A percentile compares a stretch with the other conserved stretches of the same genome.
Conservation (phyloP, 2,329 filamentous ascomycete genomes). For the Pseudogymnoascus sp. region DNA sequence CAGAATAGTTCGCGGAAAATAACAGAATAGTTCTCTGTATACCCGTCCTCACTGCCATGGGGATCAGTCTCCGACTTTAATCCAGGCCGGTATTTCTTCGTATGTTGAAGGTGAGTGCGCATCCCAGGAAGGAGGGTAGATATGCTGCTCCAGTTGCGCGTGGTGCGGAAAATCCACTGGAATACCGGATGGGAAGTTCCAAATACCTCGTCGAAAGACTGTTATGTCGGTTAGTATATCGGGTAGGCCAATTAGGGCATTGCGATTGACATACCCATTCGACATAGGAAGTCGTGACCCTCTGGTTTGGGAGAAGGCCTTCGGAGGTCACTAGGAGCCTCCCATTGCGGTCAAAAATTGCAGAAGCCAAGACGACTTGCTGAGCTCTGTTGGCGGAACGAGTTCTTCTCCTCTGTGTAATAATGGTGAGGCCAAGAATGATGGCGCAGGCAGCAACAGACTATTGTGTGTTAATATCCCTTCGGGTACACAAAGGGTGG, state of each 20-base stretch:
- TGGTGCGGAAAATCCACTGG: constrained; percentile 79
- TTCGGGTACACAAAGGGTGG: neutral
- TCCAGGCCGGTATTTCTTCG: constrained; percentile 30
- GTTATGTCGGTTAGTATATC: constrained; percentile 17
- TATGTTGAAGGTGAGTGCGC: constrained; percentile 56
- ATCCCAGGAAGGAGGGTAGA: constrained; percentile 62
- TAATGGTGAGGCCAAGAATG: constrained; percentile 44
- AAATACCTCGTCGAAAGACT: constrained; percentile 65
- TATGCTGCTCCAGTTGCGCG: constrained; percentile 66
- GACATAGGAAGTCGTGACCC: constrained; percentile 71
- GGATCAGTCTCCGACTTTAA: constrained; percentile 36
- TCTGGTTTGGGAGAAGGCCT: constrained; percentile 60
- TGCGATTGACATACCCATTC: constrained; percentile 42
- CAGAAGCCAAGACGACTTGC: constrained; percentile 48
- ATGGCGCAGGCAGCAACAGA: constrained; percentile 54
- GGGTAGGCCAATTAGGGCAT: neutral
- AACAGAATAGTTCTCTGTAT: constrained; percentile 62
- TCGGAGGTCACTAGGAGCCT: constrained; percentile 62
- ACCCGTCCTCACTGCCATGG: constrained; percentile 45
- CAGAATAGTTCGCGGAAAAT: constrained; percentile 81
- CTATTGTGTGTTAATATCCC: constrained; percentile 30
- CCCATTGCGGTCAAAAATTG: constrained; percentile 59
- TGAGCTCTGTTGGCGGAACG: constrained; percentile 34
- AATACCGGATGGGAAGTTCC: constrained; percentile 70
- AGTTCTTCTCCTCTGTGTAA: constrained; percentile 35